Conservation (phyloP, 768 basidiomycete species). For the Lactarius sp. region DNA sequence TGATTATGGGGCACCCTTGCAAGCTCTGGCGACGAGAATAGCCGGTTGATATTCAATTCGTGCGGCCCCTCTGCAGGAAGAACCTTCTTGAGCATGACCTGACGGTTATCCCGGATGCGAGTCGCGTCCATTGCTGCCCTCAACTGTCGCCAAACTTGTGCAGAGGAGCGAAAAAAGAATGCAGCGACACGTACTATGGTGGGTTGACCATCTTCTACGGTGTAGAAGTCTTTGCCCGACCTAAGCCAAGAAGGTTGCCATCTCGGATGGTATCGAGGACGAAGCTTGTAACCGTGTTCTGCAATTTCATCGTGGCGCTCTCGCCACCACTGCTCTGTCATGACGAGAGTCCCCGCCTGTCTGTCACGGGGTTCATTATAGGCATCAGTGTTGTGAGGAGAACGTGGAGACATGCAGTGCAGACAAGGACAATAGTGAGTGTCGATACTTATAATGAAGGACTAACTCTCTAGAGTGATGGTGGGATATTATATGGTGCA, state of each 20-base stretch:
- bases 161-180: neutral
- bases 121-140: conserved; percentile 17
- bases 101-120: conserved; percentile 3
- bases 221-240: conserved; percentile 12
- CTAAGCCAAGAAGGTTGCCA: conserved; percentile 18
- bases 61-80: conserved; percentile 7
- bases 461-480: neutral
- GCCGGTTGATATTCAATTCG: conserved; percentile 9
- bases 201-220: conserved; percentile 14
- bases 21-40: conserved; percentile 23
- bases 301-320: conserved; percentile 5
- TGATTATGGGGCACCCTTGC: conserved; percentile 30
- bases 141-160: neutral
- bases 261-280: conserved; percentile 15
- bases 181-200: conserved; percentile 6
- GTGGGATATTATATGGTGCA: no score
- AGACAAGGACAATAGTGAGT: neutral
- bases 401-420: neutral
- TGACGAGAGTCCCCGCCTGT: conserved; percentile 4
- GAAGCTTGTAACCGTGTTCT: conserved; percentile 10
- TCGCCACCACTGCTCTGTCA: conserved; percentile 18
- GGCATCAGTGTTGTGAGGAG: neutral
- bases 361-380: neutral
- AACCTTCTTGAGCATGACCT: conserved; percentile 20
- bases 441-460: neutral